Conservation (phyloP, 805 yeast genomes). For the Pichia heedii region DNA sequence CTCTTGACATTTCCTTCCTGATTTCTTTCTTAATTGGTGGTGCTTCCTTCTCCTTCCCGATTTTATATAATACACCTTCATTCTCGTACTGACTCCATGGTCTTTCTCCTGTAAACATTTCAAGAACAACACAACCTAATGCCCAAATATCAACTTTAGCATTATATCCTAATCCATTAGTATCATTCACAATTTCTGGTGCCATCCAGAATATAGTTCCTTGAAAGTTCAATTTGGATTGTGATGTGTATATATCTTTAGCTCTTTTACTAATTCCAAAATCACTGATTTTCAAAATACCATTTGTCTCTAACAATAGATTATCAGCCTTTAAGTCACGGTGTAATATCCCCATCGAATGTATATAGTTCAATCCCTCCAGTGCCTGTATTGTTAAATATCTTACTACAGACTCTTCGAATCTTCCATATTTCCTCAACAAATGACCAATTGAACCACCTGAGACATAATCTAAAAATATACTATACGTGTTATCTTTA, state of each 20-base stretch:
- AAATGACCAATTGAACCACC: constrained; percentile 95
- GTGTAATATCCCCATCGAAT: constrained; percentile 78
- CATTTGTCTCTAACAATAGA: constrained; percentile 77
- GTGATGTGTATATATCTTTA: constrained; percentile 77
- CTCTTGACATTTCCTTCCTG: constrained; percentile 46
- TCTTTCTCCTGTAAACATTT: constrained; percentile 94
- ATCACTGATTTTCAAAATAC: constrained; percentile 90
- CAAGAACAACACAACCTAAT: constrained; percentile 90
- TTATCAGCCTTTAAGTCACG: constrained; percentile 95
- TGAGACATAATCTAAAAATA: constrained; percentile 92
- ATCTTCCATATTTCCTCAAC: constrained; percentile 71
- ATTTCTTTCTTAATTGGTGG: constrained; percentile 97
- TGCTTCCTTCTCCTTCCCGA: constrained; percentile 69
- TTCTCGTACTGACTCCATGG: constrained; percentile 98
- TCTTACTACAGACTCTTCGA: constrained; percentile 68
- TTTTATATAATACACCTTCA: constrained; percentile 85
- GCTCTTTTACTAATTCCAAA: constrained; percentile 91
- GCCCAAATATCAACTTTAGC: constrained; percentile 99
- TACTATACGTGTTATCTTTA: constrained; percentile 61
- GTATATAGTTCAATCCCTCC: constrained; percentile 80
- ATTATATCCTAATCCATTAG: constrained; percentile 81
- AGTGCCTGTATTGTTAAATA: constrained; percentile 73
- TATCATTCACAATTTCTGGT: constrained; percentile 91
- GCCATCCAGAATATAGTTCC: constrained; percentile 99
- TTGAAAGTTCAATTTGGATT: constrained; percentile 87